Evolutionary conservation across 2,329 filamentous ascomycete genomes (phyloP).

Genomic region (Exophiala spinifera): DNA sequence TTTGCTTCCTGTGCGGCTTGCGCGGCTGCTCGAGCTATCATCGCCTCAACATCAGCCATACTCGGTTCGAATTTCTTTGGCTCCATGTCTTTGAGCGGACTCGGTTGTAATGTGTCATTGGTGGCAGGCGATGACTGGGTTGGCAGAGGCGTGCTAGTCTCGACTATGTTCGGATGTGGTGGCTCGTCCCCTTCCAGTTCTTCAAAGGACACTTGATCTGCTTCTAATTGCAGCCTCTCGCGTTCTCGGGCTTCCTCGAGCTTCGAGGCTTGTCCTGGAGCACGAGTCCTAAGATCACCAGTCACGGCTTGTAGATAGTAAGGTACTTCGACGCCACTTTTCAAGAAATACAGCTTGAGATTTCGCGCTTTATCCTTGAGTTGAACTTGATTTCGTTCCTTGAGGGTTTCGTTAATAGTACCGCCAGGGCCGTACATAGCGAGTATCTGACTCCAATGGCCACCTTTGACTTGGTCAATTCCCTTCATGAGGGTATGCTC

Average conservation of each 20-base stretch:
- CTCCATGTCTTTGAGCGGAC: not conserved
- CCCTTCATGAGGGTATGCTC: slow-evolving; percentile 88
- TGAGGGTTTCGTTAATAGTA: slow-evolving; percentile 69
- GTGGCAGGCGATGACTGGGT: slow-evolving; percentile 4
- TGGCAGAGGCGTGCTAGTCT: slow-evolving; percentile 4
- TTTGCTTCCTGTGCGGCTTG: slow-evolving; percentile 11
- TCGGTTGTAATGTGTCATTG: slow-evolving; percentile 2
- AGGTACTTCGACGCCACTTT: slow-evolving; percentile 82
- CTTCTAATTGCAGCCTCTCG: slow-evolving; percentile 45
- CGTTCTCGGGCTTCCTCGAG: slow-evolving; percentile 45
- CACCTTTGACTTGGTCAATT: slow-evolving; percentile 81
- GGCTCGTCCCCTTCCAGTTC: slow-evolving; percentile 33
- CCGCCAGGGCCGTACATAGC: slow-evolving; percentile 78
- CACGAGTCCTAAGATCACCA: slow-evolving; percentile 81
- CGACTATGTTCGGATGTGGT: not conserved
- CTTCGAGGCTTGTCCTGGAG: slow-evolving; percentile 60
- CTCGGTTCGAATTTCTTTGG: slow-evolving; percentile 17
- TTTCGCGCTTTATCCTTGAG: slow-evolving; percentile 56
- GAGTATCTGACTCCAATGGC: slow-evolving; percentile 90
- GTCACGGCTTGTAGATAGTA: slow-evolving; percentile 85
- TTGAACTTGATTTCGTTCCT: slow-evolving; percentile 49
- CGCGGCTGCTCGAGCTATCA: slow-evolving; percentile 11
- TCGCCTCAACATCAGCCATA: slow-evolving; percentile 20
- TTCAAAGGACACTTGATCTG: slow-evolving; percentile 48
- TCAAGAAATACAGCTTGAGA: slow-evolving; percentile 46